Base-by-base conservation (phyloP, 2,329 filamentous ascomycete species). In the Claviceps cyperi region DNA sequence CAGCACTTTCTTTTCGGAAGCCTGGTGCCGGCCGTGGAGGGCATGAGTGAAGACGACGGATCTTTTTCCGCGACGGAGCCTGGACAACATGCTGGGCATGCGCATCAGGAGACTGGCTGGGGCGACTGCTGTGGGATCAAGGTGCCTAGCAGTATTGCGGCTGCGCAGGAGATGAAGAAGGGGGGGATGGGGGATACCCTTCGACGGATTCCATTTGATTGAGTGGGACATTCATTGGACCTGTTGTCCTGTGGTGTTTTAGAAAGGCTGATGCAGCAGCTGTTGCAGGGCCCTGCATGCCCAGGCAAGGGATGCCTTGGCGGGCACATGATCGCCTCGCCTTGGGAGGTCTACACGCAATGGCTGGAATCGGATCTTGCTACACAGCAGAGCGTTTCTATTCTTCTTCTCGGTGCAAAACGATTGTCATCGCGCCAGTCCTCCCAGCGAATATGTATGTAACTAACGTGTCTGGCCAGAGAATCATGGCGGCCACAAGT, bases 81-180 rank as follows among this genome's bases (percentile, higher is more conserved):
- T 0, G 78, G 82, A 47, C 69, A 70, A 54, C 78, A 81, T 56
- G 70, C 80, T 24, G 77, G 83, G 24, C 78, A 83, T 47, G 71
- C 71, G 50, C 78, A 81, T 55, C 77, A 83, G 47, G 76, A 78
- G 46, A 79, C 73, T 50, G 80, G 79, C 21, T 98, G 92, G 86
- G 91, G 91, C 5, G 92, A 98, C 65, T 98, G 92, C 66, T 98
- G 92, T 63, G 92, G 92, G 24, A 98, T 98, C 66, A 91, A 94
- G 59, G 92, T 98, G 15, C 94, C 92, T 0, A 95, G 90, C 62
- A 91, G 88, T 49, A 77, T 97, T 51, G 94, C 90, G 28, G 94
- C 92, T 1, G 87, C 87, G 14, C 83, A 89, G 57, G 91, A 95
- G 69, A 83, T 85, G 75, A 83, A 78, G 72, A 97, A 94, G 71